A percentile compares a stretch with the other conserved stretches of the same genome.
Evolutionary conservation across 1,284 basidiomycete species (phyloP).

Genomic region (Xerocomus nothofagi): DNA sequence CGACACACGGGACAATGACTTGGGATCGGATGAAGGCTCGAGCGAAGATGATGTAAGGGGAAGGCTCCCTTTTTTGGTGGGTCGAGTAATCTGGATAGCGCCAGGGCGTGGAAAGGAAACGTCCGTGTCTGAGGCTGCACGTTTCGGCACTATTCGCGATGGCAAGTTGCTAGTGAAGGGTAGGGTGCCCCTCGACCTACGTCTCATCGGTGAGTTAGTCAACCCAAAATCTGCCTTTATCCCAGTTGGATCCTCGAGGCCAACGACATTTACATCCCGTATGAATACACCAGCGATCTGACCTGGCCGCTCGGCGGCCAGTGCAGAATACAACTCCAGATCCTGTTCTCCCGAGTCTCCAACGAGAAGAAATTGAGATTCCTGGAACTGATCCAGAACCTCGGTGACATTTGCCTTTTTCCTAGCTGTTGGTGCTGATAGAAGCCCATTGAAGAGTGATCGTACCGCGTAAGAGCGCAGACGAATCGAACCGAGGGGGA

Average conservation of each 20-base stretch:
- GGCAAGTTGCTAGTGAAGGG: slow-evolving; percentile 4
- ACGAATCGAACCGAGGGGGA: slow-evolving; percentile 34
- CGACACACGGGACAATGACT: slow-evolving; percentile 13
- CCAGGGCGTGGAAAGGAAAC: slow-evolving; percentile 1
- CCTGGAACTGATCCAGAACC: slow-evolving; percentile 73
- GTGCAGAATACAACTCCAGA: slow-evolving; percentile 75
- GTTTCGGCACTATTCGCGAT: slow-evolving; percentile 16
- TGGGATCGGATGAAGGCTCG: slow-evolving; percentile 11
- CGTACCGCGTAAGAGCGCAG: slow-evolving; percentile 68
- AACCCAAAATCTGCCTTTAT: slow-evolving; percentile 31
- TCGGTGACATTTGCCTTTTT: slow-evolving; percentile 81
- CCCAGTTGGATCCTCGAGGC: slow-evolving; percentile 62
- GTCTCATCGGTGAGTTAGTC: slow-evolving; percentile 20
- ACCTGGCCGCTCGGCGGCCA: slow-evolving; percentile 66
- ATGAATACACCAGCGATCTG: slow-evolving; percentile 78
- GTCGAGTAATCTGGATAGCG: slow-evolving; percentile 15
- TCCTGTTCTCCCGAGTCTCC: slow-evolving; percentile 91
- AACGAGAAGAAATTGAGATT: slow-evolving; percentile 77
- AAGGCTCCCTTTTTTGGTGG: slow-evolving; percentile 22
- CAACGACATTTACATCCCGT: slow-evolving; percentile 58
- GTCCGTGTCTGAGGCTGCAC: slow-evolving; percentile 30
- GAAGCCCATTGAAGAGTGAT: slow-evolving; percentile 74
- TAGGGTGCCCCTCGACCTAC: slow-evolving; percentile 5
- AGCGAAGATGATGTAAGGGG: slow-evolving; percentile 28
- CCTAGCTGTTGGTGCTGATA: slow-evolving; percentile 72